Evolutionary conservation across 1,284 basidiomycete genomes (phyloP).

Genomic region (Grifola frondosa): DNA sequence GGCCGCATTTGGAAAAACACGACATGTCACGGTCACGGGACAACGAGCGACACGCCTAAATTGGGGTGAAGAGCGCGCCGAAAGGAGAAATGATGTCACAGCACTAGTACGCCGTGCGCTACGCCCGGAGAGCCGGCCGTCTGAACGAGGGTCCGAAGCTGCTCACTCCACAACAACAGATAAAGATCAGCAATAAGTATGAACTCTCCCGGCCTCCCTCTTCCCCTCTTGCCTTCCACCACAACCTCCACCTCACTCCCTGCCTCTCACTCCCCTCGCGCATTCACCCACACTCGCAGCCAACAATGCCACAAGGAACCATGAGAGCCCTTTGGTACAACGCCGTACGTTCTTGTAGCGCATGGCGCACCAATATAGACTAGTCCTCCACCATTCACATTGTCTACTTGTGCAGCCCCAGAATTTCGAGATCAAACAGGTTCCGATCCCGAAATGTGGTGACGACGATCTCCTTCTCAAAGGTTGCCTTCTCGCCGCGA

Average conservation of each 20-base stretch:
- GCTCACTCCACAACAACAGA: too few relatives aligned
- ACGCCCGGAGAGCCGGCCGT: too few relatives aligned
- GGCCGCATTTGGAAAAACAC: too few relatives aligned
- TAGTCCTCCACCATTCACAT: slow-evolving; percentile 7
- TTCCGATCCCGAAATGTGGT: slow-evolving; percentile 45
- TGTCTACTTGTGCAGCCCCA: slow-evolving; percentile 25
- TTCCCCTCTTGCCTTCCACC: slow-evolving; percentile 8
- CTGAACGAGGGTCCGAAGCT: too few relatives aligned
- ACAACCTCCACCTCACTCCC: slow-evolving; percentile 8
- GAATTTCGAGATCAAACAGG: slow-evolving; percentile 35
- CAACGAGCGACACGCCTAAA: too few relatives aligned
- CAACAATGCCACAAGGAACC: slow-evolving; percentile 41
- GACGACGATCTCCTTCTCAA: slow-evolving; percentile 57
- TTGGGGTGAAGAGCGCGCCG: too few relatives aligned
- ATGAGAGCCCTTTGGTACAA: slow-evolving; percentile 45
- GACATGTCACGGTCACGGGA: too few relatives aligned
- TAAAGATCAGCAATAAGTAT: slow-evolving; percentile 26
- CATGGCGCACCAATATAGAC: background rate
- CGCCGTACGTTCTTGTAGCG: slow-evolving; percentile 25
- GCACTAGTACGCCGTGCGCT: too few relatives aligned
- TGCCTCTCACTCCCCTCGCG: background rate
- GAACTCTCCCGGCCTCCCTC: background rate
- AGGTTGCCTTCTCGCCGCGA: slow-evolving; percentile 31
- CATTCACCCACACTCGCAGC: background rate
- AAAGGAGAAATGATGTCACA: too few relatives aligned